phyloP scores from a whole-genome alignment of 495 filamentous ascomycete genomes.

The Pyronema domesticum region DNA sequence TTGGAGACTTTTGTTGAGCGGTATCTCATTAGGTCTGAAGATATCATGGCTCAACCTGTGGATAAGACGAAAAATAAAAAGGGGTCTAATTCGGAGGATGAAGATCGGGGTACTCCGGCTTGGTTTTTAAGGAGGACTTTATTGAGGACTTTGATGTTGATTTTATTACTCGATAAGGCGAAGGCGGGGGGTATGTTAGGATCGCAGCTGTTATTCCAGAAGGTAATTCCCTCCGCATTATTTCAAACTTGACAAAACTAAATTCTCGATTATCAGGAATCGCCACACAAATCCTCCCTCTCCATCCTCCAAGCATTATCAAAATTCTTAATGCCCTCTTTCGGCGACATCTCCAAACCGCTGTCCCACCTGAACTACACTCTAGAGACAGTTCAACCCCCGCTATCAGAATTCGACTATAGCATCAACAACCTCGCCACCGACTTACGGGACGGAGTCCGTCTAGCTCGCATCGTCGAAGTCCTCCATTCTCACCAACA shows the following conservation, averaged over 20 bases:
- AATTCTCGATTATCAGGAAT: constrained; percentile 6
- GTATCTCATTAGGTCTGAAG: constrained; percentile 43
- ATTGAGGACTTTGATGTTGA: constrained; percentile 42
- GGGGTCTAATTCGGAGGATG: constrained; percentile 10
- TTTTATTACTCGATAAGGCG: constrained; percentile 40
- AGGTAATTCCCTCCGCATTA: constrained; percentile 27
- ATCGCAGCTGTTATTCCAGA: constrained; percentile 17
- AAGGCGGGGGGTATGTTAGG: constrained; percentile 26
- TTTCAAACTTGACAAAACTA: constrained; percentile 31
- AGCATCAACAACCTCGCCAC: constrained; percentile 42
- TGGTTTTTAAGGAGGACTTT: constrained; percentile 39
- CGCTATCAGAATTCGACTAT: constrained; percentile 42
- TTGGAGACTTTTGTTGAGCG: constrained; percentile 38
- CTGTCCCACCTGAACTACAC: constrained; percentile 40
- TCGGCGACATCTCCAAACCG: constrained; percentile 39
- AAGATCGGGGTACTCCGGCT: constrained; percentile 27
- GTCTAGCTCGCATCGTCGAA: constrained; percentile 43
- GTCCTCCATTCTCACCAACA: constrained; percentile 29
- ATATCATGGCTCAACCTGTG: constrained; percentile 25
- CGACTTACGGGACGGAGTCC: constrained; percentile 47
- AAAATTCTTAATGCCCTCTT: constrained; percentile 38
- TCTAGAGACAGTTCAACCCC: constrained; percentile 36
- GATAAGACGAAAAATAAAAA: constrained; percentile 10
- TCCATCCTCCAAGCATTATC: constrained; percentile 37
- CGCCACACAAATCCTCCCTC: constrained; percentile 36